Evolutionary conservation across 2,329 filamentous ascomycete species (phyloP).

Genomic region (Metarhizium sp.): DNA sequence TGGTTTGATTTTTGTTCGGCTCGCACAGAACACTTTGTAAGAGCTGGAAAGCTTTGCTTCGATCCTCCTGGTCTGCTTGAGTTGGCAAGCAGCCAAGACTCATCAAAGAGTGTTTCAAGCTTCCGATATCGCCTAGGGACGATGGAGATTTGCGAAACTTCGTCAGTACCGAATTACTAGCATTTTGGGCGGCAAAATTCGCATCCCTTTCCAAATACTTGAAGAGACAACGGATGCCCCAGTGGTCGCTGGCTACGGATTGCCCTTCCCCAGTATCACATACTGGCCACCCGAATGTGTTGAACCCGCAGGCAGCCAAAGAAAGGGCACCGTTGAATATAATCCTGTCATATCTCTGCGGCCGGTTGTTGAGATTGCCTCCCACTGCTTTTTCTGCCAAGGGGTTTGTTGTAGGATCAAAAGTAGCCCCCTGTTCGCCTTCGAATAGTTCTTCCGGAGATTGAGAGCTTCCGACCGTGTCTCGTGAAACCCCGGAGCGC

Average conservation of each 20-base stretch:
- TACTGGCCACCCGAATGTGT: conserved; percentile 13
- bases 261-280: not conserved
- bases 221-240: conserved; percentile 42
- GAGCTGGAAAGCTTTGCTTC: conserved; percentile 34
- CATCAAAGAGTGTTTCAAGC: conserved; percentile 22
- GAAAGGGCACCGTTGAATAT: conserved; percentile 37
- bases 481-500: conserved; percentile 22
- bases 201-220: conserved; percentile 1
- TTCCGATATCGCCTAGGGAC: no score
- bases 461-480: conserved; percentile 11
- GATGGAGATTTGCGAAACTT: conserved; percentile 10
- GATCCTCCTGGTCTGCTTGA: conserved; percentile 22
- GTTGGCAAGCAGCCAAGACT: conserved; percentile 30
- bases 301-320: conserved; percentile 32
- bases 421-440: conserved; percentile 40
- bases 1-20: conserved; percentile 8
- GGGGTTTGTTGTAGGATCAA: conserved; percentile 47
- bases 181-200: not conserved
- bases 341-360: conserved; percentile 30
- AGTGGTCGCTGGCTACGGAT: conserved; percentile 44
- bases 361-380: conserved; percentile 16
- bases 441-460: conserved; percentile 30
- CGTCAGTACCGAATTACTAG: conserved; percentile 14
- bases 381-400: conserved; percentile 43
- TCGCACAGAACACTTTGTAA: conserved; percentile 34